A percentile compares a stretch with the other conserved stretches of the same genome.
Conservation (phyloP, 2,329 filamentous ascomycete genomes). For the Metarhizium sp. region DNA sequence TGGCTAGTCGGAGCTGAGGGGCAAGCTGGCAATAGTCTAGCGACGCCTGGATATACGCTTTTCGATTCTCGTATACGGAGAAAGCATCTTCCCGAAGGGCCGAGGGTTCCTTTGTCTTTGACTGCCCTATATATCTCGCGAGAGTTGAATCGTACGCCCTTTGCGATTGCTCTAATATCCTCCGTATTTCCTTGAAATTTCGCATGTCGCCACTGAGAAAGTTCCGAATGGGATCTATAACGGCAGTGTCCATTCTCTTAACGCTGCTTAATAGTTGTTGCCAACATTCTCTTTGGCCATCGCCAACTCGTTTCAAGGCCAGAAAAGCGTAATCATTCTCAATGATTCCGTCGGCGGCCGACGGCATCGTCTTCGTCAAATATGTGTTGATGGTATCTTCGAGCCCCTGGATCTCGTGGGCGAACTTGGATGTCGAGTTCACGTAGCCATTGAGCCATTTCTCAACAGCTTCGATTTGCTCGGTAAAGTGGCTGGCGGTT, state of each 20-base stretch:
- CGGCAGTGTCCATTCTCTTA: slow-evolving; percentile 66
- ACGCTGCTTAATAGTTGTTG: slow-evolving; percentile 61
- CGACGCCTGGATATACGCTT: slow-evolving; percentile 80
- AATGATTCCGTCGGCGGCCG: slow-evolving; percentile 72
- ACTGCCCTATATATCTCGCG: slow-evolving; percentile 72
- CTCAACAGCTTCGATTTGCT: slow-evolving; percentile 86
- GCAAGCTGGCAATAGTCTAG: slow-evolving; percentile 89
- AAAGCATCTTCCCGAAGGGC: slow-evolving; percentile 91
- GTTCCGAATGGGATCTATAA: slow-evolving; percentile 70
- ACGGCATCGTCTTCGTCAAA: slow-evolving; percentile 64
- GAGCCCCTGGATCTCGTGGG: slow-evolving; percentile 58
- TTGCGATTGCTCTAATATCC: slow-evolving; percentile 68
- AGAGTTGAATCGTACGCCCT: slow-evolving; percentile 76
- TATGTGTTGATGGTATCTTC: slow-evolving; percentile 74
- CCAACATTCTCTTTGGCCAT: slow-evolving; percentile 86
- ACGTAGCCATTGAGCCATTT: slow-evolving; percentile 71
- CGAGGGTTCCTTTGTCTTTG: slow-evolving; percentile 89
- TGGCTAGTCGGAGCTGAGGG: slow-evolving; percentile 71
- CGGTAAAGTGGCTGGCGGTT: slow-evolving; percentile 74
- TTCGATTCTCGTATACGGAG: slow-evolving; percentile 84
- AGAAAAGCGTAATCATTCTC: slow-evolving; percentile 93
- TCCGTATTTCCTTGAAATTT: slow-evolving; percentile 76
- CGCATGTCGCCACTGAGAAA: slow-evolving; percentile 75
- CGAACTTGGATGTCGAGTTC: slow-evolving; percentile 43
- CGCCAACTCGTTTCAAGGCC: slow-evolving; percentile 74